These are phyloP conservation scores for Xanthoceras sorbifolium DNA, from an alignment of 345 rosid species.

Conservation along the genomic window DNA sequence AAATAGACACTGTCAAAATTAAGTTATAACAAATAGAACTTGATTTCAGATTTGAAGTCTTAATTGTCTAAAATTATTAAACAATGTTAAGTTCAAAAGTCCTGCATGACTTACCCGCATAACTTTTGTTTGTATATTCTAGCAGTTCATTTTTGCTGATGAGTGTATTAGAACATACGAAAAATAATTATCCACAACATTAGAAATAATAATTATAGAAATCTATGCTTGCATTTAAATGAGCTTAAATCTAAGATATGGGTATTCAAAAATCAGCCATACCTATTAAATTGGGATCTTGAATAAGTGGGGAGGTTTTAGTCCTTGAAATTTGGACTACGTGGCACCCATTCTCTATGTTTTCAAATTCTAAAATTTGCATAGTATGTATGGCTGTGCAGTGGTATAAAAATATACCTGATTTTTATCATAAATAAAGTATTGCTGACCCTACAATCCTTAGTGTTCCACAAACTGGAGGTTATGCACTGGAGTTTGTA, in stretches of 20 bases:
- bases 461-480: not conserved
- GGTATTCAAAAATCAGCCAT: not conserved
- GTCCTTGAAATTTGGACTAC: not conserved
- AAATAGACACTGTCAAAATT: not conserved
- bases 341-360: not conserved
- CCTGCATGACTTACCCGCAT: not conserved
- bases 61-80: not conserved
- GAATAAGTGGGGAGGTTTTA: constrained; percentile 1
- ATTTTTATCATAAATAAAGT: not conserved
- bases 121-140: not conserved
- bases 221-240: not conserved
- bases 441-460: not conserved
- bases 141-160: not conserved
- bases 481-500: not conserved
- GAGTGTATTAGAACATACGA: not conserved
- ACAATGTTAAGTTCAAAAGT: not conserved
- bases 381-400: not conserved
- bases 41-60: not conserved
- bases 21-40: not conserved
- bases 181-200: not conserved
- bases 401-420: not conserved
- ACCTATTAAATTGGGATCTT: not conserved
- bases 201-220: not conserved
- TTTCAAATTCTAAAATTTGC: not conserved
- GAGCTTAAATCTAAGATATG: not conserved